Base-by-base conservation (phyloP, 768 basidiomycete genomes). In the Termitomyces sp. region DNA sequence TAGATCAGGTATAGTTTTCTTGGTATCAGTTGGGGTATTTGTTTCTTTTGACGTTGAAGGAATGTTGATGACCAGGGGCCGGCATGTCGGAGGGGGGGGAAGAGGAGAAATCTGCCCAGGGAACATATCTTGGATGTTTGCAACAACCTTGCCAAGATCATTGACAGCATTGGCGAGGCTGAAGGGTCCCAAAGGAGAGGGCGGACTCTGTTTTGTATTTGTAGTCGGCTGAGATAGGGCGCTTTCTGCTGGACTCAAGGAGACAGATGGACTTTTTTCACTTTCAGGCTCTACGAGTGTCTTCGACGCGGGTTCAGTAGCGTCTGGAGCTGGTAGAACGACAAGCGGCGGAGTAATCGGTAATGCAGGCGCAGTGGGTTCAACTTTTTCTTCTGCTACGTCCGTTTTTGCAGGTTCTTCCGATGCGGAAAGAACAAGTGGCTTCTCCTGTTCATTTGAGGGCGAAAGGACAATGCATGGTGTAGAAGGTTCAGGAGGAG, bases 51-150 rank as follows among this genome's bases (percentile, higher is more conserved):
- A 36, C 10, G 52, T 31, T 18, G 41, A 13, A 9, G 39, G 46
- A 4, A 53, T 24, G 6, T 61, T 57, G 3, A 59, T 8, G 15
- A 53, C 52, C 54, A 64, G 51, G 7, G 64, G 49, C n/a, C 61
- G 50, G 47, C 53, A 60, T 16, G 60, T 16, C 1, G 62, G 57
- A 20, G 61, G 64, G 3, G 53, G 41, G 4, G 50, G 46, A 18
- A 65, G 36, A 6, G 66, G 66, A 16, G 66, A 66, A 18, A 64
- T 59, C 34, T 65, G 64, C 10, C 61, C 64, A 0, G 66, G 64
- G 48, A 66, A 66, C 59, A 64, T 60, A 37, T 62, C 61, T 26
- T 66, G 62, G 16, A 65, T 65, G 22, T 66, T 65, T 24, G 62
- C 62, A 12, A 65, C 62, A 26, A 64, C 60, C 50, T 64, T 57